phyloP scores from a whole-genome alignment of 331 rosid species.

The Quercus lobata region DNA sequence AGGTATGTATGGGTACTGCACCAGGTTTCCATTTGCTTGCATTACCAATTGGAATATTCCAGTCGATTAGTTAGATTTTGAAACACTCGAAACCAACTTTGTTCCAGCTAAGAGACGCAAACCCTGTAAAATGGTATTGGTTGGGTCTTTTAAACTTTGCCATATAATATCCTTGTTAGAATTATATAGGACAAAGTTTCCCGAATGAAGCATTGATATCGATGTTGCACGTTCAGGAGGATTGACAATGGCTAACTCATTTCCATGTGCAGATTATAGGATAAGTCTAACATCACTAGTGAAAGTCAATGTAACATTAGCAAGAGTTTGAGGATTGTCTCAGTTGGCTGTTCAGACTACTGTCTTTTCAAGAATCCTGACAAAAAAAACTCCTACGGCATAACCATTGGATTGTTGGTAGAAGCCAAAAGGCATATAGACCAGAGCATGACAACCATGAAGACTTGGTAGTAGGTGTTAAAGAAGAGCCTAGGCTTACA shows the following conservation, averaged over 20 bases:
- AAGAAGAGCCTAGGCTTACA: conserved; percentile 16
- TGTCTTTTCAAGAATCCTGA: background rate
- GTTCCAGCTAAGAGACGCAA: conserved; percentile 16
- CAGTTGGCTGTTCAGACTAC: conserved; percentile 46
- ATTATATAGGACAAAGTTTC: conserved; percentile 44
- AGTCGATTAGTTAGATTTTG: conserved; percentile 5
- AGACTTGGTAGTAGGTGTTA: conserved; percentile 12
- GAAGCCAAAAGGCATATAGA: conserved; percentile 53
- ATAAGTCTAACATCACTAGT: conserved; percentile 26
- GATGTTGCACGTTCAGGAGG: conserved; percentile 14
- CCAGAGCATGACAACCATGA: conserved; percentile 43
- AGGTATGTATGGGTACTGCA: conserved; percentile 14
- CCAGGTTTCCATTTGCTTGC: conserved; percentile 20
- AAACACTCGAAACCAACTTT: conserved; percentile 24
- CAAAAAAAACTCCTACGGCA: conserved; percentile 30
- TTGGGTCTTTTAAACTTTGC: conserved; percentile 57
- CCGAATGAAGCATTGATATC: conserved; percentile 52
- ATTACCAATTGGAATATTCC: conserved; percentile 25
- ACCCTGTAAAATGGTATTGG: conserved; percentile 35
- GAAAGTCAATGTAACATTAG: conserved; percentile 28
- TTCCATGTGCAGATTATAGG: conserved; percentile 7
- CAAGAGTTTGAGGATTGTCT: conserved; percentile 25
- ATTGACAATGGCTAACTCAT: conserved; percentile 4
- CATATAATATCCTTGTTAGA: conserved; percentile 12
- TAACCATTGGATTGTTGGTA: conserved; percentile 31